A percentile compares a stretch with the other conserved stretches of the same genome.
phyloP scores from a whole-genome alignment of 106 monocot species.

The Dioscorea alata region DNA sequence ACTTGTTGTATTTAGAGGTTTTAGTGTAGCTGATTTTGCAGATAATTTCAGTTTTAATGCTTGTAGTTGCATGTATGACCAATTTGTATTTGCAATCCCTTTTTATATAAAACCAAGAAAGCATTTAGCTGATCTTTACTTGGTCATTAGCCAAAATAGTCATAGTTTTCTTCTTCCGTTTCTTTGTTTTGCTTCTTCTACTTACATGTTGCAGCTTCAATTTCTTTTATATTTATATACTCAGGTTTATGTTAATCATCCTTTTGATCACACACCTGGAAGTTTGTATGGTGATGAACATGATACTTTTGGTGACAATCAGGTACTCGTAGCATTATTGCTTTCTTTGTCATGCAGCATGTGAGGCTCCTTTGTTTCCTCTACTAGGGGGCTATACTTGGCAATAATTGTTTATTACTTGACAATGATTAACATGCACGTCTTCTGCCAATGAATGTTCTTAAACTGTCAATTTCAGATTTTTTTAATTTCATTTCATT shows the following conservation, averaged over 20 bases:
- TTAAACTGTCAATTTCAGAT: not conserved
- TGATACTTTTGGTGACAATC: slow-evolving; percentile 89
- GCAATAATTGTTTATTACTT: slow-evolving; percentile 77
- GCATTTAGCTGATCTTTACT: too few relatives aligned
- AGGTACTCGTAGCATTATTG: slow-evolving; percentile 29
- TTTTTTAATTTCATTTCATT: too few relatives aligned
- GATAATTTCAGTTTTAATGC: too few relatives aligned
- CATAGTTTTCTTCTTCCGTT: not conserved
- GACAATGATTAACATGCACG: slow-evolving; percentile 98
- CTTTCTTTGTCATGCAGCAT: slow-evolving; percentile 76
- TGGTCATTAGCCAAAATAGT: too few relatives aligned
- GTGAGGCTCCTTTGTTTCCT: slow-evolving; percentile 93
- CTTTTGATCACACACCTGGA: slow-evolving; percentile 73
- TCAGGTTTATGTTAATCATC: slow-evolving; percentile 95
- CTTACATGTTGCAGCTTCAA: too few relatives aligned
- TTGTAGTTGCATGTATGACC: too few relatives aligned
- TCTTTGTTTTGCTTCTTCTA: too few relatives aligned
- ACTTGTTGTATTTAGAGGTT: slow-evolving; percentile 1
- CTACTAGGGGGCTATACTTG: slow-evolving; percentile 75
- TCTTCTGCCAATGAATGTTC: slow-evolving; percentile 76
- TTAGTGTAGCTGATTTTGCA: too few relatives aligned
- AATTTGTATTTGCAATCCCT: too few relatives aligned
- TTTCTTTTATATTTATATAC: too few relatives aligned
- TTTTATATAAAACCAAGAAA: too few relatives aligned
- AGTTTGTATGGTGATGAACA: slow-evolving; percentile 70